Evolutionary conservation across 257 asterid genomes (phyloP).

Genomic region (Cinchona pubescens): DNA sequence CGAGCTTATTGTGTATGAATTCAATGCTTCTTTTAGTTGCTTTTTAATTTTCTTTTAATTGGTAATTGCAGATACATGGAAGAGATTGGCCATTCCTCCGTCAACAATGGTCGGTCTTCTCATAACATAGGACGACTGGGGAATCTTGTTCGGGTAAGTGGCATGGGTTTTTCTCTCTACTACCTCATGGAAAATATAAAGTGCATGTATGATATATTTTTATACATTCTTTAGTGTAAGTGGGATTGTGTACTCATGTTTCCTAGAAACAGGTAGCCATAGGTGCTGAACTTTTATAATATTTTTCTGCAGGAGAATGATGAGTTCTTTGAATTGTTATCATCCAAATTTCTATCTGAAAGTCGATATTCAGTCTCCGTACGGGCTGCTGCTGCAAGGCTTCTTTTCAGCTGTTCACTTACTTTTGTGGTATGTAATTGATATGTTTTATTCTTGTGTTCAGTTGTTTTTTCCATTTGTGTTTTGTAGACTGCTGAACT

Average conservation of each 20-base stretch:
- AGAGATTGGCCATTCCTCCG: conserved; percentile 60
- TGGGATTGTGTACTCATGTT: conserved; percentile 1
- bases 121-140: conserved; percentile 91
- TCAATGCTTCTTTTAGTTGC: background rate
- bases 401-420: conserved; percentile 82
- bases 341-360: conserved; percentile 71
- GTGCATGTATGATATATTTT: background rate
- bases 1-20: background rate
- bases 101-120: conserved; percentile 71
- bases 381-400: conserved; percentile 83
- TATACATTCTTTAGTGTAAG: background rate
- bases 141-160: conserved; percentile 74
- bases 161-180: background rate
- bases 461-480: conserved; percentile 17
- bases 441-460: background rate
- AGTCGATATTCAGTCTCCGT: conserved; percentile 63
- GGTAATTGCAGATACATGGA: conserved; percentile 64
- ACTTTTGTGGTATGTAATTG: conserved; percentile 68
- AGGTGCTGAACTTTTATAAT: conserved; percentile 16
- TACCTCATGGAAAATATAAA: background rate
- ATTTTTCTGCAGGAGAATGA: conserved; percentile 79
- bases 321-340: conserved; percentile 80
- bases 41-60: conserved; percentile 14
- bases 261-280: background rate
- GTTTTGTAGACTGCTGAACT: conserved; percentile 24